Conservation (phyloP, 495 filamentous ascomycete species). For the Achaetomiella virescens region DNA sequence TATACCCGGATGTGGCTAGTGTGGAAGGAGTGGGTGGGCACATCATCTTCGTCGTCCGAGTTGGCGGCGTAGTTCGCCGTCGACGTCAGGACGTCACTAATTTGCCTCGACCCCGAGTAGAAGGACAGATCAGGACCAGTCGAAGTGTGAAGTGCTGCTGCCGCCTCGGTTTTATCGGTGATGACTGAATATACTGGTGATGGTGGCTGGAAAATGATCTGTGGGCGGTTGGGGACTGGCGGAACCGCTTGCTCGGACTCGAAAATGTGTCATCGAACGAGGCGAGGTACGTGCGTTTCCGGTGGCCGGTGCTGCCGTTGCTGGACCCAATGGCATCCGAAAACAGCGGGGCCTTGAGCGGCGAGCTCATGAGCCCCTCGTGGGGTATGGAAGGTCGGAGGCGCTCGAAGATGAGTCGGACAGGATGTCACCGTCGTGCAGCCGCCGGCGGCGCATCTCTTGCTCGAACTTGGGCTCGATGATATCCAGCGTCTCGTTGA, state of each 20-base stretch:
- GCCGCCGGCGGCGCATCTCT: slow-evolving; percentile 59
- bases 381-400: slow-evolving; percentile 49
- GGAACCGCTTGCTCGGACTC: slow-evolving; percentile 58
- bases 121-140: slow-evolving; percentile 62
- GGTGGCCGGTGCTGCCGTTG: slow-evolving; percentile 46
- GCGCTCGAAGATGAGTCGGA: slow-evolving; percentile 81
- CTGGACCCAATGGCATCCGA: slow-evolving; percentile 60
- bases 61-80: slow-evolving; percentile 50
- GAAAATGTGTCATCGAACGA: slow-evolving; percentile 44
- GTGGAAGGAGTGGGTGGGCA: slow-evolving; percentile 70
- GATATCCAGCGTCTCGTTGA: slow-evolving; percentile 65
- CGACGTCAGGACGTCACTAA: slow-evolving; percentile 58
- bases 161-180: slow-evolving; percentile 62
- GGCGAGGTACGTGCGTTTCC: slow-evolving; percentile 52
- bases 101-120: slow-evolving; percentile 51
- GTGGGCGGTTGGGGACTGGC: slow-evolving; percentile 58
- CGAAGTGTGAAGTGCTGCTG: slow-evolving; percentile 57
- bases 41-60: slow-evolving; percentile 76
- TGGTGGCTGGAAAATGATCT: slow-evolving; percentile 49
- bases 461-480: slow-evolving; percentile 72
- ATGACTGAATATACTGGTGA: slow-evolving; percentile 72
- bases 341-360: slow-evolving; percentile 60
- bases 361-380: slow-evolving; percentile 54
- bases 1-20: slow-evolving; percentile 51
- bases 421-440: slow-evolving; percentile 55